A percentile compares a stretch with the other conserved stretches of the same genome.
phyloP scores from a whole-genome alignment of 2,329 filamentous ascomycete genomes.

The Amphichorda felina region DNA sequence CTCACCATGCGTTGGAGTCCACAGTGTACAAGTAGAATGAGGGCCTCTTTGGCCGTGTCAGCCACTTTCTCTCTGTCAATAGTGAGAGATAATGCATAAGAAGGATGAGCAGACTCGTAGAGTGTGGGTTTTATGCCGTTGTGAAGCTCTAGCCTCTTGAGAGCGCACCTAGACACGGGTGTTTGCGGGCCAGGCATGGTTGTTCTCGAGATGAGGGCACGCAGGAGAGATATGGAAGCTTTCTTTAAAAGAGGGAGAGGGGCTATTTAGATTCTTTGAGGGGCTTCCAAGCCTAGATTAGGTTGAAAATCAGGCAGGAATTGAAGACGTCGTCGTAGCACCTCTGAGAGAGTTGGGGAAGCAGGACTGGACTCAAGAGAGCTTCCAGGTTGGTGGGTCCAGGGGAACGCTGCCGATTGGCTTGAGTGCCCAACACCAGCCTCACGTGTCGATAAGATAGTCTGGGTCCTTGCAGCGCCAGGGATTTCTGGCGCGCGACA shows the following conservation, averaged over 20 bases:
- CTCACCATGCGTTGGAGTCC: slow-evolving; percentile 13
- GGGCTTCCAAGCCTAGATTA: too few species aligned
- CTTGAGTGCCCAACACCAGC: not conserved
- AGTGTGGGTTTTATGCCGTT: slow-evolving; percentile 8
- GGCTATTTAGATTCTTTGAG: too few species aligned
- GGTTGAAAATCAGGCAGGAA: too few species aligned
- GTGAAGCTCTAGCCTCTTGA: slow-evolving; percentile 16
- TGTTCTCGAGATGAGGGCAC: too few species aligned
- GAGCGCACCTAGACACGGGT: slow-evolving; percentile 16
- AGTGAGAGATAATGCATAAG: slow-evolving; percentile 1
- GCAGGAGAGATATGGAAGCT: too few species aligned
- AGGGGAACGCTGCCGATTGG: slow-evolving; percentile 1
- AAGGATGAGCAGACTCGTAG: slow-evolving; percentile 12
- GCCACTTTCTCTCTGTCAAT: not conserved
- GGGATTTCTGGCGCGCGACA: not conserved
- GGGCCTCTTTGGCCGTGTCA: slow-evolving; percentile 1
- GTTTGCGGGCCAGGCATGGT: slow-evolving; percentile 9
- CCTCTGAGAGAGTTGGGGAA: not conserved
- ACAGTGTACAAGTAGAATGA: slow-evolving; percentile 15
- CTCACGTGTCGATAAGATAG: slow-evolving; percentile 2
- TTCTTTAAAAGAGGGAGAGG: too few species aligned
- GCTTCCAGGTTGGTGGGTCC: not conserved
- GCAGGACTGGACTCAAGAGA: too few species aligned
- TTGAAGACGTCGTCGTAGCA: too few species aligned
- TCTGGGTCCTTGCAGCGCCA: not conserved